Percentiles rank a stretch among this genome's conserved stretches.
phyloP scores from a whole-genome alignment of 305 asterid genomes.

The Fraxinus sp. region DNA sequence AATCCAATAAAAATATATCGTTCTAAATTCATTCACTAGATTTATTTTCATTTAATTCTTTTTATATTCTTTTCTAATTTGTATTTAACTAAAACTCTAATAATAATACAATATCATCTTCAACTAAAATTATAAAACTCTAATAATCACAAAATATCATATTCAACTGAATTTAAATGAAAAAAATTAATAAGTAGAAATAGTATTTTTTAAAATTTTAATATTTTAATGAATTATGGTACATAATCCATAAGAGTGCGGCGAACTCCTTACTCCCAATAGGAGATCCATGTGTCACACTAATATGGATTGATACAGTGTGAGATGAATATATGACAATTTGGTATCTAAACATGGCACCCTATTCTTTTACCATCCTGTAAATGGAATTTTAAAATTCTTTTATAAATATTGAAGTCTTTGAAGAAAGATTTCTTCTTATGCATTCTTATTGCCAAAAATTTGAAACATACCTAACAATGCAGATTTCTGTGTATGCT shows the following conservation, averaged over 20 bases:
- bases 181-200: background rate
- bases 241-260: no score
- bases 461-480: background rate
- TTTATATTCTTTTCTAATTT: background rate
- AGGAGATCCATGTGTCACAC: no score
- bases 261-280: no score
- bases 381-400: background rate
- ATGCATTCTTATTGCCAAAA: background rate
- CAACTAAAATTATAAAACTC: no score
- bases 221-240: no score
- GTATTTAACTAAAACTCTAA: background rate
- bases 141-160: no score
- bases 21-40: no score
- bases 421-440: background rate
- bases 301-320: no score
- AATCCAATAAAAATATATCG: no score
- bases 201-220: background rate
- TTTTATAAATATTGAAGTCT: background rate
- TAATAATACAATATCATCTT: no score
- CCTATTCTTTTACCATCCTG: background rate
- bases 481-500: background rate
- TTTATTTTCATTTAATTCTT: no score
- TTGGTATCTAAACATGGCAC: background rate
- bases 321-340: background rate
- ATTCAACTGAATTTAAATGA: background rate